Base-by-base conservation (phyloP, 2,329 filamentous ascomycete species). In the Mycosphaerella sp. region DNA sequence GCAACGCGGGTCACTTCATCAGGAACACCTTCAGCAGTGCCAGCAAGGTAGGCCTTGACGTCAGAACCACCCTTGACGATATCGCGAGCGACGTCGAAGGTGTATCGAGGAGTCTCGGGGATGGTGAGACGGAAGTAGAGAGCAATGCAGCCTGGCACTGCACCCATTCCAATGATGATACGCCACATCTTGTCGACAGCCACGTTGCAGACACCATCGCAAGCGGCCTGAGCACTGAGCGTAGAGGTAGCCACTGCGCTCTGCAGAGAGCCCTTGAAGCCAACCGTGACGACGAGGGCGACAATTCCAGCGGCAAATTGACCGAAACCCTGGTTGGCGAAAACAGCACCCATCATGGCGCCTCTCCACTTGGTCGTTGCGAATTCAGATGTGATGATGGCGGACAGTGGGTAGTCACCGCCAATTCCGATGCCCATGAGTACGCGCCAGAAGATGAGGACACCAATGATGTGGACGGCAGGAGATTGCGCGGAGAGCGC, bases 121-220 rank as follows among this genome's bases (percentile, higher is more conserved):
- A 94, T 91, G 46, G 87, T 93, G 3, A 93, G 79, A 56, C 87
- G 85, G 71, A 87, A 93, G 75, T 93, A 93, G 14, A 94, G 79
- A 16, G 88, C 87, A 56, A 90, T 82, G 66, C 82, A 87, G 39
- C 85, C 87, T 2, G 87, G 87, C 7, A 93, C 80, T 40, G 85
- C 86, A 59, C 87, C 87, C 63, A 90, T 86, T 10, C 87, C 87
- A 64, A 93, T 87, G 43, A 93, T 77, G 12, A 82, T 77, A 59
- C 87, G 80, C 87, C 87, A 93, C 85, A 90, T 90, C 76, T 89
- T 89, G 73, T 93, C 87, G 5, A 90, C 85, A 1, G 87, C 86
- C 0, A 79, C 65, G 50, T 79, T 79, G 64, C 87, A 93, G 36
- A 72, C 74, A 25, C 75, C 76, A 46, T 78, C 75, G 67, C 88